Percentiles rank a stretch among this genome's conserved stretches.
Conservation (phyloP, 192 early-diverging fungal species). For the Backusella mclennaniae region DNA sequence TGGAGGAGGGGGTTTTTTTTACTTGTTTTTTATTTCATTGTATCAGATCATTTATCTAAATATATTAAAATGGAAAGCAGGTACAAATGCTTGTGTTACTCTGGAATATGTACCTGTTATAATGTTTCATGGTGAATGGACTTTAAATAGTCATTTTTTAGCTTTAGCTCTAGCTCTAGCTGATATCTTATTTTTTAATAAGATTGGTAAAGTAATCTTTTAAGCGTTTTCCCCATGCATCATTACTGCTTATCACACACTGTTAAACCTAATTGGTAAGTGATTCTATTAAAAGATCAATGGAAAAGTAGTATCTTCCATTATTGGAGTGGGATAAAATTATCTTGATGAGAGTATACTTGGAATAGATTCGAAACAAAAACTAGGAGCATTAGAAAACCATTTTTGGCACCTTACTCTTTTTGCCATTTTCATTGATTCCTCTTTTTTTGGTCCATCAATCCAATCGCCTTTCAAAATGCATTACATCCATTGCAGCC, state of each 20-base stretch:
- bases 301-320: not conserved
- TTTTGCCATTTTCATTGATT: not conserved
- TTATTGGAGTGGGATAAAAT: not conserved
- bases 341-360: not conserved
- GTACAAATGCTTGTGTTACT: too few species aligned
- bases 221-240: not conserved
- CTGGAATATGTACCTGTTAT: too few species aligned
- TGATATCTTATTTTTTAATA: not conserved
- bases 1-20: too few species aligned
- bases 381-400: not conserved
- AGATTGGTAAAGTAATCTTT: not conserved
- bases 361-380: not conserved
- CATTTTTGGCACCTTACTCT: not conserved
- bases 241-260: not conserved
- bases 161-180: too few species aligned
- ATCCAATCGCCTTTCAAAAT: not conserved
- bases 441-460: not conserved
- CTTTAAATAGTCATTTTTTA: too few species aligned
- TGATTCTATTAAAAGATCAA: not conserved
- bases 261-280: not conserved
- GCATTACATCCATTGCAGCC: not conserved
- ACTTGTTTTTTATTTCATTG: too few species aligned
- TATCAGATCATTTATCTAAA: too few species aligned
- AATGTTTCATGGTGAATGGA: too few species aligned
- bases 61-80: too few species aligned